Evolutionary conservation across 345 rosid genomes (phyloP).

Genomic region (Eucalyptus shirleyi): DNA sequence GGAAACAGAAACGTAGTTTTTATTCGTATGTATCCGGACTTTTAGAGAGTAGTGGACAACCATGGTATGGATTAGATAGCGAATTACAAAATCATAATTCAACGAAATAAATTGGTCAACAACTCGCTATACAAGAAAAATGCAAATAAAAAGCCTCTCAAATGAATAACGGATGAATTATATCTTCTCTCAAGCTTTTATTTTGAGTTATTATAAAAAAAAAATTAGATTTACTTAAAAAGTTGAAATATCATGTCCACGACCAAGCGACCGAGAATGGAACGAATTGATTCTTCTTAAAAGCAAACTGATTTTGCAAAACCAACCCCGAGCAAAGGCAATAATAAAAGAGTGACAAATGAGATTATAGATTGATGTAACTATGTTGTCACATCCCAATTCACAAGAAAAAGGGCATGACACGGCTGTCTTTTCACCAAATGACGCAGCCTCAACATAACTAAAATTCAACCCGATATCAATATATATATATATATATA

Average conservation of each 20-base stretch:
- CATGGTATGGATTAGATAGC: background rate
- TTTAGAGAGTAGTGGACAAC: background rate
- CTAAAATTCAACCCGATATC: no score
- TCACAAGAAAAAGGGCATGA: no score
- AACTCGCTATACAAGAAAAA: background rate
- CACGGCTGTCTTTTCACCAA: rapidly evolving
- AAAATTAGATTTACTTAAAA: background rate
- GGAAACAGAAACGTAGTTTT: background rate
- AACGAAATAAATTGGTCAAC: background rate
- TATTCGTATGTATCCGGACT: background rate
- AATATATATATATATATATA: no score
- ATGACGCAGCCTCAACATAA: no score
- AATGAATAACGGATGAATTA: background rate
- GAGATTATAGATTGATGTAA: no score
- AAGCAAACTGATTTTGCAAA: background rate
- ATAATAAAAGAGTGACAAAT: background rate
- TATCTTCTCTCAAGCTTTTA: background rate
- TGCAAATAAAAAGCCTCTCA: background rate
- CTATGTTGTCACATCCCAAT: no score
- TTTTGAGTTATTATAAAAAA: background rate
- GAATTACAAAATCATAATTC: background rate
- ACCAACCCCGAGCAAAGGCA: background rate
- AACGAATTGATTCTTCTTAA: background rate
- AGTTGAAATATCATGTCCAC: background rate
- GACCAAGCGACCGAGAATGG: background rate